A percentile compares a stretch with the other conserved stretches of the same genome.
phyloP scores from a whole-genome alignment of 148 eudicot genomes.

The Rheum nobile region DNA sequence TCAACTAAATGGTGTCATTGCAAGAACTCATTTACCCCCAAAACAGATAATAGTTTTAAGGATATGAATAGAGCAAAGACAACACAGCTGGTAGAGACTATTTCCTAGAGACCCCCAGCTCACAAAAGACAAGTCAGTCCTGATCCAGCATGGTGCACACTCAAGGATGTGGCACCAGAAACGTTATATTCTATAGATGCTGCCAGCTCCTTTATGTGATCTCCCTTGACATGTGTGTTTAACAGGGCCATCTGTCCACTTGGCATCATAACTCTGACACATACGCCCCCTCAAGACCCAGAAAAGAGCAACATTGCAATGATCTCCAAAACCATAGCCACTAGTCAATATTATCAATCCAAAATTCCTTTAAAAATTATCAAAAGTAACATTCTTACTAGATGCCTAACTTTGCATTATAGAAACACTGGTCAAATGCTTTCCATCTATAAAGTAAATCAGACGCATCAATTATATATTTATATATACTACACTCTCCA shows the following conservation, averaged over 20 bases:
- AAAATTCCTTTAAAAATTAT: background rate
- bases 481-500: no score
- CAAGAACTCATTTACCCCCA: background rate
- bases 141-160: background rate
- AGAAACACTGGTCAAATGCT: no score
- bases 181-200: no score
- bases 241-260: background rate
- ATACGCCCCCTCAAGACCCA: background rate
- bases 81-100: background rate
- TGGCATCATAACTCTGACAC: background rate
- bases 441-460: no score
- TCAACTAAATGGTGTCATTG: background rate
- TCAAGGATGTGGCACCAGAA: no score
- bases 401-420: background rate
- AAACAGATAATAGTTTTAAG: no score
- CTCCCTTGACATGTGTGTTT: background rate
- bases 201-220: no score
- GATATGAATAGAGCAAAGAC: no score
- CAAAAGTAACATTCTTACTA: background rate
- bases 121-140: background rate
- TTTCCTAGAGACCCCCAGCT: constrained; percentile 1
- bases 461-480: no score
- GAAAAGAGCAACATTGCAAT: background rate
- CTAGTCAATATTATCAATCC: background rate
- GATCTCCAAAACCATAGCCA: background rate